These are phyloP conservation scores for Strigomonas culicis DNA, from an alignment of 208 protist genomes.

Conservation along the genomic window DNA sequence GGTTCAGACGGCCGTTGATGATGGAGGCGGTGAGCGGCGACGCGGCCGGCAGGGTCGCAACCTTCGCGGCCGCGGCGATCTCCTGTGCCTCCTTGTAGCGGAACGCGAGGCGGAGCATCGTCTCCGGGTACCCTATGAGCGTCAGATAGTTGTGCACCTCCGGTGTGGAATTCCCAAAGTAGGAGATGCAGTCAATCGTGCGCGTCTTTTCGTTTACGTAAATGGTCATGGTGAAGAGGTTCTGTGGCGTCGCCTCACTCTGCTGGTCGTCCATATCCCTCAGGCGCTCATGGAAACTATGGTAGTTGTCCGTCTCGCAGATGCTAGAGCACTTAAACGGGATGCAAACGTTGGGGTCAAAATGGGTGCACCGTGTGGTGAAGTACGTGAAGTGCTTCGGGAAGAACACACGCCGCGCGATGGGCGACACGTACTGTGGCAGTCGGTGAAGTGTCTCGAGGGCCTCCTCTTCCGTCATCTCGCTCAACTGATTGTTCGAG, in stretches of 20 bases:
- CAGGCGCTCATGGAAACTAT: slow-evolving; percentile 7
- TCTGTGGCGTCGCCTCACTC: slow-evolving; percentile 2
- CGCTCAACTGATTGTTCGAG: neutral
- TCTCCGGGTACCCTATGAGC: slow-evolving; percentile 80
- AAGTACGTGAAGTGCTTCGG: slow-evolving; percentile 68
- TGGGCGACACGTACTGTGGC: slow-evolving; percentile 44
- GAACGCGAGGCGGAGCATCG: slow-evolving; percentile 74
- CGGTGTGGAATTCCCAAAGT: slow-evolving; percentile 71
- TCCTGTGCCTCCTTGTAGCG: slow-evolving; percentile 59
- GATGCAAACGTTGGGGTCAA: slow-evolving; percentile 35
- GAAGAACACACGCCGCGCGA: slow-evolving; percentile 50
- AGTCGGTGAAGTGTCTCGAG: slow-evolving; percentile 19
- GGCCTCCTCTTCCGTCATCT: slow-evolving; percentile 5
- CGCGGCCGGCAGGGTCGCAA: slow-evolving; percentile 1
- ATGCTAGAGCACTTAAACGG: slow-evolving; percentile 44
- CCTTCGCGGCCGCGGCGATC: neutral
- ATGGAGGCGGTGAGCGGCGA: slow-evolving; percentile 35
- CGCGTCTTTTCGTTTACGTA: slow-evolving; percentile 64
- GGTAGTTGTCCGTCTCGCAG: slow-evolving; percentile 26
- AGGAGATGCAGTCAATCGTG: slow-evolving; percentile 73
- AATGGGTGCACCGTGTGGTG: slow-evolving; percentile 37
- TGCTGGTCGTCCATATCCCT: neutral
- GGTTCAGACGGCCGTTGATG: slow-evolving; percentile 46
- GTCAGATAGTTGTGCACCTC: slow-evolving; percentile 75
- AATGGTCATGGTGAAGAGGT: slow-evolving; percentile 58